phyloP scores from a whole-genome alignment of 139 green algal species.

The Pleodorina starrii region DNA sequence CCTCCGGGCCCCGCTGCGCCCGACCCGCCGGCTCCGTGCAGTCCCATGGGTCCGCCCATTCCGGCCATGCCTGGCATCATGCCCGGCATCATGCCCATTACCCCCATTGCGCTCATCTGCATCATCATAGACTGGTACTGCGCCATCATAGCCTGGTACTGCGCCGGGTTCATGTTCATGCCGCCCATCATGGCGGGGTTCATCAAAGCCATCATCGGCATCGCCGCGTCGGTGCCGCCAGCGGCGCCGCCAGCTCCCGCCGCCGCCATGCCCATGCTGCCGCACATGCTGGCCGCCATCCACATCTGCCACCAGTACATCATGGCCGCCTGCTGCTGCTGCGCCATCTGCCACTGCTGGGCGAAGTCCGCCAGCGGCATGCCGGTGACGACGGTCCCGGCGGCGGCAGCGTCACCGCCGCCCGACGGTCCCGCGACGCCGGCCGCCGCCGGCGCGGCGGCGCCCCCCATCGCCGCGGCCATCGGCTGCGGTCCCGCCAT shows the following conservation, averaged over 20 bases:
- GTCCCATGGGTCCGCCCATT: slow-evolving; percentile 2
- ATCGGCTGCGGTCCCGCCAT: neutral
- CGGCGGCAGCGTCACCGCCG: too few relatives aligned
- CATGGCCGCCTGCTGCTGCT: slow-evolving; percentile 61
- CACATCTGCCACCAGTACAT: slow-evolving; percentile 67
- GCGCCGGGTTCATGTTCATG: neutral
- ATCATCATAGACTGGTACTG: slow-evolving; percentile 36
- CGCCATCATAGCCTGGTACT: slow-evolving; percentile 29
- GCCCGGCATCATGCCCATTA: slow-evolving; percentile 24
- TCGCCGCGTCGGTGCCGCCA: neutral
- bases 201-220: slow-evolving; percentile 29
- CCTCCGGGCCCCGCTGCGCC: neutral
- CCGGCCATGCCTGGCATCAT: slow-evolving; percentile 26
- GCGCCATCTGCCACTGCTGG: slow-evolving; percentile 66
- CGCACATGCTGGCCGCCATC: slow-evolving; percentile 51
- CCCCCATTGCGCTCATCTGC: slow-evolving; percentile 29
- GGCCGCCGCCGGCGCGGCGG: neutral
- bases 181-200: neutral
- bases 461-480: neutral
- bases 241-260: neutral
- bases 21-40: neutral
- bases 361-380: slow-evolving; percentile 62
- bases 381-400: slow-evolving; percentile 52
- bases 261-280: slow-evolving; percentile 6
- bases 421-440: neutral